Evolutionary conservation across 2,329 filamentous ascomycete species (phyloP), one percentile per base, ranked within the genome.

Genomic region (Talaromyces sp.): DNA sequence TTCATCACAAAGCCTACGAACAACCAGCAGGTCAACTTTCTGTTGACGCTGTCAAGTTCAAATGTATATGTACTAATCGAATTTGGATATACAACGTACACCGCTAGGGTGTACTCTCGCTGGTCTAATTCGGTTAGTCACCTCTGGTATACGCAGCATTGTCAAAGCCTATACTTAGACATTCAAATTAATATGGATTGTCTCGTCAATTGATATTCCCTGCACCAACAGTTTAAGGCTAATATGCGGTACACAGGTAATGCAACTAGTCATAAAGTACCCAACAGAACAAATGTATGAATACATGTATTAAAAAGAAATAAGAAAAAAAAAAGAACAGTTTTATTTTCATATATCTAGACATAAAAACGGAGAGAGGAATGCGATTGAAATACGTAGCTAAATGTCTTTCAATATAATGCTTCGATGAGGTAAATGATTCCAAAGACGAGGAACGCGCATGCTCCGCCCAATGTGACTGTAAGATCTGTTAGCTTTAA

Each of bases 381-480:
- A n/a, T 53, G 49, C 15, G 15, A 22, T n/a, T 4, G 28, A 53
- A 22, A 53, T 30, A 22, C 22, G 22, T 22, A n/a, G 10, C 28
- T 8, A 17, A 17, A 30, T 9, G 22, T 53, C 49, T 52, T 49
- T 58, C 54, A 63, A 25, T 49, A 61, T 32, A 63, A 58, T 47
- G 58, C 62, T 59, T 63, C 62, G 44, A 93, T 81, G 42, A 96
- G 79, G 77, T 99, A 99, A 68, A 99, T 93, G 68, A 96, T 77
- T 63, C 92, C 93, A 73, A 99, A 99, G 32, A 92, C 77, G 55
- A 98, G 81, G 80, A 99, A 99, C 17, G 93, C 92, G 61, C 90
- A 78, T 8, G 95, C 93, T 63, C 95, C 95, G 65, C 95, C 93
- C 57, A 98, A 83, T 33, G 93, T 98, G 39, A 98, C 95, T 96